Conservation (phyloP, 163 green algal genomes). For the Prototheca wickerhamii region DNA sequence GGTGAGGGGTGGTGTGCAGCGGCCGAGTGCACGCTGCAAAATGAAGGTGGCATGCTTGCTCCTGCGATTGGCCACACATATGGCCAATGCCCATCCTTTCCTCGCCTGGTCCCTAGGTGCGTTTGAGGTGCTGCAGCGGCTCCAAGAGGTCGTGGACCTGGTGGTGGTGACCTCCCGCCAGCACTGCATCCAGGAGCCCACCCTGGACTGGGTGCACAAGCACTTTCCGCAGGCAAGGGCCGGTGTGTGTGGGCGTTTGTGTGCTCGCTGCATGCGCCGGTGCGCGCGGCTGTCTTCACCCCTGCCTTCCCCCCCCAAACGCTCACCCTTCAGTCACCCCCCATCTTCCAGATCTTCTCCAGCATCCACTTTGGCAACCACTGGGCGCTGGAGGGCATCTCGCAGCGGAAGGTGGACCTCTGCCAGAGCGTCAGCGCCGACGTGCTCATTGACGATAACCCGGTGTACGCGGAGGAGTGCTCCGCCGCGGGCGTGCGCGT, state of each 20-base stretch:
- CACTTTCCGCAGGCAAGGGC: constrained; percentile 69
- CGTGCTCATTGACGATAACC: constrained; percentile 94
- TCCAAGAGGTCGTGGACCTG: constrained; percentile 61
- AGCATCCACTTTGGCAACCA: constrained; percentile 95
- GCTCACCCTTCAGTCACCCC: background rate
- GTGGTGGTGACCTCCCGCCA: constrained; percentile 91
- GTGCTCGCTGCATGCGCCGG: constrained; percentile 23
- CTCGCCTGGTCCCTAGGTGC: constrained; percentile 50
- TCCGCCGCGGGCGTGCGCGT: constrained; percentile 76
- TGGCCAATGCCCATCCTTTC: background rate
- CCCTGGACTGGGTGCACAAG: constrained; percentile 73
- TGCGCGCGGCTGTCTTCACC: background rate
- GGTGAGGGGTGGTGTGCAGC: too few relatives aligned
- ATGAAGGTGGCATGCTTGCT: too few relatives aligned
- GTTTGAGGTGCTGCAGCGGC: constrained; percentile 53
- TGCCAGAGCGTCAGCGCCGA: constrained; percentile 77
- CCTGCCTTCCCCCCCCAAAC: background rate
- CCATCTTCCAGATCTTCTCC: constrained; percentile 27
- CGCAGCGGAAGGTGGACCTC: constrained; percentile 83
- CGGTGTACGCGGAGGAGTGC: constrained; percentile 82
- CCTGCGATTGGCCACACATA: background rate
- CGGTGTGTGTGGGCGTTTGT: background rate
- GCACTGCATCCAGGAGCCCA: constrained; percentile 78
- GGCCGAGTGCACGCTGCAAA: too few relatives aligned
- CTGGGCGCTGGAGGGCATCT: constrained; percentile 72